Evolutionary conservation across 768 basidiomycete species (phyloP).

Genomic region (Gloeophyllum trabeum): DNA sequence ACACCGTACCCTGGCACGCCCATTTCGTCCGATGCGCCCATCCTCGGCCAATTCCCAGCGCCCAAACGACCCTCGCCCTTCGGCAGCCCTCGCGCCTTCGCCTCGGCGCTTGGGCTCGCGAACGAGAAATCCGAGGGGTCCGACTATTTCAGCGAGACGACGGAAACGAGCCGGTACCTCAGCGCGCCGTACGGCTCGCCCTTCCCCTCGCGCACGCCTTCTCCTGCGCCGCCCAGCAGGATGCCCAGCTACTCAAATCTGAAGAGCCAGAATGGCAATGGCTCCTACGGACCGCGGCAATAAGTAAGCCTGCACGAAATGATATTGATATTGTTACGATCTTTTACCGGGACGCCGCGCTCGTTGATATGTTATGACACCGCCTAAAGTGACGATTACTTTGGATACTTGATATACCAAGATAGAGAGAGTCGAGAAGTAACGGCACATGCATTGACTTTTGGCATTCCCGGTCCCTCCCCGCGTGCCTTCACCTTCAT

Average conservation of each 20-base stretch:
- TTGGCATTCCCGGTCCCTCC: too few relatives aligned
- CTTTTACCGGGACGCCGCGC: too few relatives aligned
- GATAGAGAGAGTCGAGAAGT: too few relatives aligned
- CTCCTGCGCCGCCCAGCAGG: slow-evolving; percentile 18
- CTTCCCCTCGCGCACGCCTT: slow-evolving; percentile 35
- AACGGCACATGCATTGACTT: too few relatives aligned
- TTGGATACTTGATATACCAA: too few relatives aligned
- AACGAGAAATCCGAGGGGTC: slow-evolving; percentile 13
- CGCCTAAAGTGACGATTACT: too few relatives aligned
- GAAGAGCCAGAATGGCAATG: too few relatives aligned
- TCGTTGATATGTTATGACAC: too few relatives aligned
- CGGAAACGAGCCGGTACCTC: slow-evolving; percentile 33
- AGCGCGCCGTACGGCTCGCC: slow-evolving; percentile 39
- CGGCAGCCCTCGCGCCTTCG: slow-evolving; percentile 37
- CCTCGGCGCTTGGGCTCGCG: slow-evolving; percentile 34
- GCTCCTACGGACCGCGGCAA: too few relatives aligned
- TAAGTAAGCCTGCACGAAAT: too few relatives aligned
- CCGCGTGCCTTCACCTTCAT: too few relatives aligned
- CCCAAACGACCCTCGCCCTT: slow-evolving; percentile 33
- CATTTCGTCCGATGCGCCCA: slow-evolving; percentile 38
- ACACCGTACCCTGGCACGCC: slow-evolving; percentile 32
- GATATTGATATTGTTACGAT: too few relatives aligned
- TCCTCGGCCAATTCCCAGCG: slow-evolving; percentile 43
- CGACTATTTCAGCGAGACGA: slow-evolving; percentile 26
- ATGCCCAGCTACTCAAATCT: neutral